Base-by-base conservation (phyloP, 306 rosid genomes). In the Pyrus betulifolia region DNA sequence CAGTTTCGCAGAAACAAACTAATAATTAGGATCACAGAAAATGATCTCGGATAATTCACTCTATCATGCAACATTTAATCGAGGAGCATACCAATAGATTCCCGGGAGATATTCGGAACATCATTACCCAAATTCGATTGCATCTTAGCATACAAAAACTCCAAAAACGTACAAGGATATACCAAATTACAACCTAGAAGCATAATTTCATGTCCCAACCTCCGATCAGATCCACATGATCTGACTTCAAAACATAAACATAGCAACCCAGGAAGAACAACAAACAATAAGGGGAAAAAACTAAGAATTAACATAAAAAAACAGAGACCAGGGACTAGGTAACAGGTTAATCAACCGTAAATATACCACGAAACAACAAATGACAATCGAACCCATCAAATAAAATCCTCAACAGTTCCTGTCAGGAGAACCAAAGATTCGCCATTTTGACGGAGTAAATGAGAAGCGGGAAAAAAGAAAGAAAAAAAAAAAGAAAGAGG, bases 141-240 rank as follows among this genome's bases (percentile, higher is more conserved):
- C 15, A 5, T 11, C 4, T n/a, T 42, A 5, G 18, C 67, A 27
- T 45, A 69, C 61, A 68, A 6, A 42, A 76, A 40, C 38, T 46
- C 49, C 71, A 27, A 71, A 55, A 40, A 38, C 51, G 51, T 15
- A 73, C 40, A 35, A 14, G 35, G 17, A 38, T 10, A 67, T 67
- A 72, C 33, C 18, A 57, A 14, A 7, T 11, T 52, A 2, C 27
- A 28, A 27, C 9, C 38, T 23, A 62, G 49, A 3, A 70, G 75
- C 69, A 66, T 42, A 45, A 60, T 45, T 25, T 51, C 54, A 85
- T 76, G 33, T 57, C 21, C 14, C 44, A 6, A 44, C 60, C 74
- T 75, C 78, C 74, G 74, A 60, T 67, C 72, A 64, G 82, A 88
- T 88, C 87, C 79, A 61, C 71, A 23, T 40, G 75, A 61, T 69